Base-by-base conservation (phyloP, 805 yeast species). In the Kazachstania psychrophila region DNA sequence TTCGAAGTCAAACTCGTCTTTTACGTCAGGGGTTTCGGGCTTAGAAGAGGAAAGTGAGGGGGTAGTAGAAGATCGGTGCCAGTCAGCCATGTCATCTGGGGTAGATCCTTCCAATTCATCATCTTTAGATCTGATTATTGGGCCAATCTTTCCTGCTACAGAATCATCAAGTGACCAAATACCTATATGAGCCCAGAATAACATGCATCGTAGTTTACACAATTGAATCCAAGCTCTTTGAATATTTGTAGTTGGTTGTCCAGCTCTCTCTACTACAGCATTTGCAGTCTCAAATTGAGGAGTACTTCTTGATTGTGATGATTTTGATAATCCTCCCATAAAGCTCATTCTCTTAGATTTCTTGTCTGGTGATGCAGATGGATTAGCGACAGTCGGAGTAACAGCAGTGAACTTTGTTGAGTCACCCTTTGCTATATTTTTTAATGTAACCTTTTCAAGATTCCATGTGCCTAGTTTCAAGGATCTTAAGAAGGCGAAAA, bases 101-200 rank as follows among this genome's bases (percentile, higher is more conserved):
- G 32, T 14, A 12, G 11, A 14, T n/a, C 20, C 5, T 3, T 22
- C 16, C 5, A 9, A n/a, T 3, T 37, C 39, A 8, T 36, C 40
- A 18, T 37, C 35, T 5, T 33, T 34, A 15, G 34, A 28, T 6
- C 36, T 33, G n/a, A 33, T 30, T 8, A 43, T 12, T 5, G 64
- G 64, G 2, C 54, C 56, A 11, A 60, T 40, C 20, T 49, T 52
- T 6, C 49, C 31, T 3, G 40, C 33, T 10, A 52, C 34, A 5
- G 56, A 35, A 39, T 54, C 57, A 23, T 64, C 69, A 3, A 60
- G 55, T 40, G 79, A 83, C 88, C 89, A 82, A 22, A 77, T 69
- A 5, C 96, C 96, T 16, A 79, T 58, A 44, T 85, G 76, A 7
- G 94, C 68, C 89, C 94, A 89, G 60, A 80, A 84, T 45, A 88